Base-by-base conservation (phyloP, 208 protist species). In the Trypanosoma vivax region DNA sequence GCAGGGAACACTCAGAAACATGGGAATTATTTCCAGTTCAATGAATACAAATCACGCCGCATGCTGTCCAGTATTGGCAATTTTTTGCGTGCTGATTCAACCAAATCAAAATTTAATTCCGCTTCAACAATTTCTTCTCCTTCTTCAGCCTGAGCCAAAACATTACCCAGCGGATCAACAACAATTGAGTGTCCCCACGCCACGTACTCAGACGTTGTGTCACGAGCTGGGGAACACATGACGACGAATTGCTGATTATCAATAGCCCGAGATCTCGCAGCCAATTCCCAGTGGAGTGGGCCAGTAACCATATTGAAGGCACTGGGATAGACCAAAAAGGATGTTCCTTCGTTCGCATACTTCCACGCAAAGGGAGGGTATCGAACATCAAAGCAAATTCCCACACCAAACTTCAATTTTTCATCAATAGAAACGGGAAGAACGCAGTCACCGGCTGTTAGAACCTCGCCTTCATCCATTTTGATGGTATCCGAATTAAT, bases 271-370 rank as follows among this genome's bases (percentile, higher is more conserved):
- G 88, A 66, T 29, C 96, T 65, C 9, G 80, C 79, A 6, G 92
- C 71, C 1, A 99, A 74, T 75, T 98, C 89, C 98, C 98, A 99
- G 65, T 99, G 98, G 0, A 80, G 51, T 3, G 98, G 97, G 0
- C 98, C 98, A 1, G 98, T 99, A 5, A 97, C 96, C 94, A 98
- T 98, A 72, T 99, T 99, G 71, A 99, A 99, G 1, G 95, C 95
- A 31, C 89, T 97, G 3, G 97, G 97, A 65, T 95, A 99, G 7
- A 98, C 65, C 16, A 99, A 50, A 23, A 99, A 74, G 5, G 80
- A 88, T 4, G 83, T 93, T 1, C 87, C 92, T 47, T 83, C 58
- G 0, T 60, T 57, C 7, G 76, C 65, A 40, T 84, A 76, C 16
- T 84, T 76, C 51, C 65, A 80, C 5, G 94, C 83, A 14, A 98